Evolutionary conservation across 176 grass and related monocot genomes (phyloP).

Genomic region (Eleusine indica): DNA sequence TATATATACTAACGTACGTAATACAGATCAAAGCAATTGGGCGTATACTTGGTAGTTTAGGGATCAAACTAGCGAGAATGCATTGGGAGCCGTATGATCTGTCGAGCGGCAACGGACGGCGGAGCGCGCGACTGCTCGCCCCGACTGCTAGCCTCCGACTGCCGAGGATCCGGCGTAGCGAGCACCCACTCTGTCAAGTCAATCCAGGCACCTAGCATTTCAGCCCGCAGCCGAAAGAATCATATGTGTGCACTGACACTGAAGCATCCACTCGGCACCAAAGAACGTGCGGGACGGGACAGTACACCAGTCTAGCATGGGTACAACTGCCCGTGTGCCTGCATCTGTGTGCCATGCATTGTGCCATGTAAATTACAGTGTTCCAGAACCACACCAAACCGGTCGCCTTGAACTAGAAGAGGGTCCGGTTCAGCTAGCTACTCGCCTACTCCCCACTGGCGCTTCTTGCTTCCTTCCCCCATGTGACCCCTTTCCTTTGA

Average conservation of each 20-base stretch:
- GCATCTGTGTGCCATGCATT: neutral
- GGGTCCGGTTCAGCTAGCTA: conserved; percentile 14
- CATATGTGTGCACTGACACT: conserved; percentile 12
- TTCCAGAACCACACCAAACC: conserved; percentile 4
- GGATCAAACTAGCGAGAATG: no score
- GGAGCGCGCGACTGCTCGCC: no score
- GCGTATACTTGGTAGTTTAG: no score
- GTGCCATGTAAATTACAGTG: no score
- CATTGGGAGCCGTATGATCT: no score
- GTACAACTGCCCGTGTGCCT: neutral
- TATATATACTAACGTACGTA: no score
- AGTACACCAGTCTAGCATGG: neutral
- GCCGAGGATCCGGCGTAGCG: neutral
- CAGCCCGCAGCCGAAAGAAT: conserved; percentile 13
- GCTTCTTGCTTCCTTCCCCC: conserved; percentile 15
- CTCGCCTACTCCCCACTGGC: neutral
- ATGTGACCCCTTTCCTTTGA: conserved; percentile 42
- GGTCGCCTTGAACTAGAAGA: conserved; percentile 1
- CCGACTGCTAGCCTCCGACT: no score
- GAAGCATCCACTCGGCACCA: conserved; percentile 34
- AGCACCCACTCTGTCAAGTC: conserved; percentile 32
- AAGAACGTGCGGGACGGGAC: conserved; percentile 11
- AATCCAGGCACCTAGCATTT: conserved; percentile 16
- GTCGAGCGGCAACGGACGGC: no score
- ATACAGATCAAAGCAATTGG: no score